These are phyloP conservation scores for Senecio squalidus DNA, from an alignment of 140 eudicot species.

Conservation along the genomic window DNA sequence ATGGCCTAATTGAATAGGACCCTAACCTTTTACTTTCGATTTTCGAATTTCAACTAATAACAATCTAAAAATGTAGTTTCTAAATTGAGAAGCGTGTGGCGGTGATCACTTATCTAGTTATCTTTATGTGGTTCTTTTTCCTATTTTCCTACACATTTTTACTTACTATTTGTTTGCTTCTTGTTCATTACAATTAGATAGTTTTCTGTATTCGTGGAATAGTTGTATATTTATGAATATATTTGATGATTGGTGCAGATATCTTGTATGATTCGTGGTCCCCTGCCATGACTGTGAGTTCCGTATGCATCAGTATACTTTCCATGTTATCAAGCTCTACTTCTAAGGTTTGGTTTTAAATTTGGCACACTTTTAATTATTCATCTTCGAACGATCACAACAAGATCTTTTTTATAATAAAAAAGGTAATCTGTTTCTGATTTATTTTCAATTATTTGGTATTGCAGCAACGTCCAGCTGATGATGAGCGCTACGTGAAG, in stretches of 20 bases:
- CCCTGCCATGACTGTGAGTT: constrained; percentile 80
- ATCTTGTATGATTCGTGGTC: constrained; percentile 82
- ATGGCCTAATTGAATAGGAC: not conserved
- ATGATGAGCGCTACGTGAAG: constrained; percentile 91
- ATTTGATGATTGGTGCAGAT: constrained; percentile 34
- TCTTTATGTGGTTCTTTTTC: too few species aligned
- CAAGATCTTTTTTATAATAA: too few species aligned
- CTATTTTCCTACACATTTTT: too few species aligned
- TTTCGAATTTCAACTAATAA: not conserved
- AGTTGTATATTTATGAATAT: not conserved
- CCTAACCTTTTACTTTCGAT: not conserved
- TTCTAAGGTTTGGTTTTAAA: constrained; percentile 40
- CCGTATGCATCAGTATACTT: constrained; percentile 69
- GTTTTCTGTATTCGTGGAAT: not conserved
- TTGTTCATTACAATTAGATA: too few species aligned
- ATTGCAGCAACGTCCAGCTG: constrained; percentile 86
- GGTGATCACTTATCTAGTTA: too few species aligned
- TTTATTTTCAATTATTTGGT: not conserved
- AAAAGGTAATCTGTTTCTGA: too few species aligned
- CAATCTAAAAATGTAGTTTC: not conserved
- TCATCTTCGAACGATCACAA: not conserved
- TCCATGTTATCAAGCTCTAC: constrained; percentile 76
- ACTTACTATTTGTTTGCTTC: not conserved
- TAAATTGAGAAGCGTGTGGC: not conserved
- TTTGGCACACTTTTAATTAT: not conserved